Conservation (phyloP, 1,284 basidiomycete genomes). For the Cryptococcus sp. region DNA sequence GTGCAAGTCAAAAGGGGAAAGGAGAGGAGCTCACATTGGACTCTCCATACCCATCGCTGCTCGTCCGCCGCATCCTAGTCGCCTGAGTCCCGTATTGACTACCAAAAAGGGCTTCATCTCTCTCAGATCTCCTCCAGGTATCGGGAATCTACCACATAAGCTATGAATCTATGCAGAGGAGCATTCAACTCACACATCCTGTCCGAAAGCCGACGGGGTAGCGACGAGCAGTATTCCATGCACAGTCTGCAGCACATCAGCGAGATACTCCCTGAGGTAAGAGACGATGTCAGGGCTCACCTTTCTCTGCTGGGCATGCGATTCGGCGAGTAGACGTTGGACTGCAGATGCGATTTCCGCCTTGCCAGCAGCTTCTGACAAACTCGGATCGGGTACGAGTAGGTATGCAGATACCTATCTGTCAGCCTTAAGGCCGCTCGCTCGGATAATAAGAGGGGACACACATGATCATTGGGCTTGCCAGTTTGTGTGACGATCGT, state of each 20-base stretch:
- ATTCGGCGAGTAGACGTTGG: slow-evolving; percentile 25
- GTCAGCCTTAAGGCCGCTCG: not conserved
- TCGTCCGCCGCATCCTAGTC: slow-evolving; percentile 42
- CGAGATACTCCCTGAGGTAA: not conserved
- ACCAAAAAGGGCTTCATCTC: slow-evolving; percentile 37
- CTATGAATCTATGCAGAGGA: not conserved
- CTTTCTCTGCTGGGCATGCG: slow-evolving; percentile 20
- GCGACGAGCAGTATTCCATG: slow-evolving; percentile 37
- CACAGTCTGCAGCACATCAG: slow-evolving; percentile 23
- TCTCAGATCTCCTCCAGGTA: slow-evolving; percentile 38
- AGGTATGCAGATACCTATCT: slow-evolving; percentile 37
- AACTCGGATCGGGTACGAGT: slow-evolving; percentile 22
- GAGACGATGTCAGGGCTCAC: slow-evolving; percentile 8
- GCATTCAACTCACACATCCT: slow-evolving; percentile 32
- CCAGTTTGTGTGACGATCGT: slow-evolving; percentile 41
- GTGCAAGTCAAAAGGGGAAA: no score
- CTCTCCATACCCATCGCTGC: slow-evolving; percentile 40
- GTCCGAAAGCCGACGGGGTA: slow-evolving; percentile 33
- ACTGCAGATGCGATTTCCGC: slow-evolving; percentile 26
- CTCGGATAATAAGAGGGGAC: not conserved
- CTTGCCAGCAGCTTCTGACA: slow-evolving; percentile 20
- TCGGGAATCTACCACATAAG: slow-evolving; percentile 19
- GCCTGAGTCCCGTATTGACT: slow-evolving; percentile 39
- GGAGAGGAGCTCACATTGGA: slow-evolving; percentile 20
- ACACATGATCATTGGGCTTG: slow-evolving; percentile 38